phyloP scores from a whole-genome alignment of 371 early-diverging fungal species.

The Mucor plumbeus region DNA sequence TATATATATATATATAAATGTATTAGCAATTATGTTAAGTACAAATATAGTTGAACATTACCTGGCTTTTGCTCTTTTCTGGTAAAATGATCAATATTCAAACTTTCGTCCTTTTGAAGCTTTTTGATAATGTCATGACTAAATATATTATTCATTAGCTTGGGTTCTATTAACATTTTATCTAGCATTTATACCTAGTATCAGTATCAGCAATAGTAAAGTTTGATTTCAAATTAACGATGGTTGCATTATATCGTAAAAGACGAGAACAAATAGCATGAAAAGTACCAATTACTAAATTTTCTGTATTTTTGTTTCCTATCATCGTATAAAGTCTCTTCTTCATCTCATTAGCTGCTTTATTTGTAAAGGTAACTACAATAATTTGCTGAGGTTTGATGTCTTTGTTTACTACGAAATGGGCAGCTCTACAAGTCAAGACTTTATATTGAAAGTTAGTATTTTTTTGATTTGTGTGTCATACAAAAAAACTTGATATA shows the following conservation, averaged over 20 bases:
- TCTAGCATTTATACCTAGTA: conserved; percentile 26
- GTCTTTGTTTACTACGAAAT: conserved; percentile 40
- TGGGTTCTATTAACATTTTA: neutral
- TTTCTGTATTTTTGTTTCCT: conserved; percentile 33
- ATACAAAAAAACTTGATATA: neutral
- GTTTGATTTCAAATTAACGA: conserved; percentile 36
- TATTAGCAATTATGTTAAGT: too few species aligned
- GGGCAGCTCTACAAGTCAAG: conserved; percentile 49
- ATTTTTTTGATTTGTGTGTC: too few species aligned
- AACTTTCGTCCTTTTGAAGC: conserved; percentile 12
- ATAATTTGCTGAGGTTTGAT: conserved; percentile 47
- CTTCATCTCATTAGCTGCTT: conserved; percentile 68
- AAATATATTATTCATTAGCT: neutral
- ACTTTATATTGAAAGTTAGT: conserved; percentile 23
- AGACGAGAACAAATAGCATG: conserved; percentile 61
- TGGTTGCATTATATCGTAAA: conserved; percentile 34
- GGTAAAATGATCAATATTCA: conserved; percentile 1
- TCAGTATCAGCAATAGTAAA: conserved; percentile 57
- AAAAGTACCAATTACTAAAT: conserved; percentile 55
- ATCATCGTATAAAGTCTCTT: conserved; percentile 42
- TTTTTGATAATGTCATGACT: conserved; percentile 32
- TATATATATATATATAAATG: neutral
- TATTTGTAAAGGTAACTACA: conserved; percentile 72
- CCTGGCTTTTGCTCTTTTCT: conserved; percentile 13
- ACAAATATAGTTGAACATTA: neutral